phyloP scores from a whole-genome alignment of 768 basidiomycete genomes.

The Cubamyces sp. region DNA sequence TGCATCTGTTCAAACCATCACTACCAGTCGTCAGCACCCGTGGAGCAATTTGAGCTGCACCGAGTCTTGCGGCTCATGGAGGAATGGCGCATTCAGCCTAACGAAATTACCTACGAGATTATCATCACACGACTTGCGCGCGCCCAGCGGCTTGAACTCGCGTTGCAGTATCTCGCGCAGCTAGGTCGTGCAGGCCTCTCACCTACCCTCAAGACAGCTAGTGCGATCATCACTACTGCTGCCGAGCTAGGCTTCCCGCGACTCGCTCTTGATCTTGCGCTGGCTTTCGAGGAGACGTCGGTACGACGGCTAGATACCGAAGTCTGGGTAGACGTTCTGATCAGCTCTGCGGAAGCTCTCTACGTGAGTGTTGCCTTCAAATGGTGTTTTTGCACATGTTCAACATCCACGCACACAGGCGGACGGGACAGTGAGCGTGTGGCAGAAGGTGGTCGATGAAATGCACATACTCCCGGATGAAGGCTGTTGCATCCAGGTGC shows the following conservation, averaged over 20 bases:
- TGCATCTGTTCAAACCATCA: neutral
- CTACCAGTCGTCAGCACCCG: neutral
- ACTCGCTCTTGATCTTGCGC: conserved; percentile 73
- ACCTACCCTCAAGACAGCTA: conserved; percentile 53
- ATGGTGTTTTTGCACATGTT: neutral
- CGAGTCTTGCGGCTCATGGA: conserved; percentile 61
- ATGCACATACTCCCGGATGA: conserved; percentile 68
- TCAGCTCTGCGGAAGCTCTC: conserved; percentile 61
- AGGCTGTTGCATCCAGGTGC: conserved; percentile 69
- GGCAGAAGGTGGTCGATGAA: conserved; percentile 60
- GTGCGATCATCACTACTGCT: conserved; percentile 56
- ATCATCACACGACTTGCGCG: conserved; percentile 53
- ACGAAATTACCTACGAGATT: conserved; percentile 54
- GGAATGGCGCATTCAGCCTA: conserved; percentile 49
- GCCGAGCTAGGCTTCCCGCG: conserved; percentile 58
- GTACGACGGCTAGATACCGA: conserved; percentile 54
- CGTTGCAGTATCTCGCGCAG: conserved; percentile 60
- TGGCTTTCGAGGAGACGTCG: conserved; percentile 58
- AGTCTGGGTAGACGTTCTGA: conserved; percentile 71
- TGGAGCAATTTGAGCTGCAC: neutral
- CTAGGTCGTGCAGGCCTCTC: conserved; percentile 57
- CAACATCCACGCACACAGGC: conserved; percentile 43
- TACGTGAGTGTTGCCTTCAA: conserved; percentile 56
- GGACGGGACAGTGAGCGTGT: conserved; percentile 66
- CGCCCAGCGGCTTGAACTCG: conserved; percentile 64